Evolutionary conservation across 75 land plant genomes (phyloP), one percentile per base, ranked within the genome.

Genomic region (Sequoia sempervirens): DNA sequence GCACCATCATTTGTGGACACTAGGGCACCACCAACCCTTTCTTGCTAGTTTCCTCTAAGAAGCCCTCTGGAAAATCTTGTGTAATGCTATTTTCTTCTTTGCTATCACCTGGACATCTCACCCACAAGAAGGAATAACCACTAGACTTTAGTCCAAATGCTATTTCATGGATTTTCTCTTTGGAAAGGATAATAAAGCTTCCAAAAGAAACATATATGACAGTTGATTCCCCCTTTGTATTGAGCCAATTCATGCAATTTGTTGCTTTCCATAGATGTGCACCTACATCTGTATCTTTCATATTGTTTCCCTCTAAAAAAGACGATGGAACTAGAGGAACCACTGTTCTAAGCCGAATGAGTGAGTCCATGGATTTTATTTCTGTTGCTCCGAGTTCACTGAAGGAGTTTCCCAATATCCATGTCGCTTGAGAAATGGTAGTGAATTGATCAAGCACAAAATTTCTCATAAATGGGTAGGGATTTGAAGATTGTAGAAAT

Each of bases 341-440:
- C 20, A 56, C 23, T 56, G 26, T 56, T 56, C 61, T 18, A 4
- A 56, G 3, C 20, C 3, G 61, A 56, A 56, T 5, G 26, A 56
- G 61, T 4, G 20, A 83, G 45, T 12, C 17, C 2, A 20, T 28
- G n/a, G 73, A n/a, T 73, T 38, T 72, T 1, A 34, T 70, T 30
- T 14, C 75, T 43, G 1, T 74, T 3, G 58, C 61, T 47, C 89
- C 93, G 26, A 91, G 50, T 32, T 78, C 89, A 18, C 32, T 26
- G 52, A 88, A 88, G 37, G 91, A 64, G 85, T 91, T 91, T 81
- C 87, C 82, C 45, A 95, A 82, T 9, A 93, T 54, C 80, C 94
- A 93, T 41, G 84, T 84, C 1, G 86, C 85, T 80, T 93, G 89
- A 1, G 28, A 17, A 0, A 91, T 80, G 81, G 85, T 86, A 36